Percentiles rank a stretch among this genome's conserved stretches.
Evolutionary conservation across 2,329 filamentous ascomycete genomes (phyloP).

Genomic region (Aspergillus pseudoviridinutans): DNA sequence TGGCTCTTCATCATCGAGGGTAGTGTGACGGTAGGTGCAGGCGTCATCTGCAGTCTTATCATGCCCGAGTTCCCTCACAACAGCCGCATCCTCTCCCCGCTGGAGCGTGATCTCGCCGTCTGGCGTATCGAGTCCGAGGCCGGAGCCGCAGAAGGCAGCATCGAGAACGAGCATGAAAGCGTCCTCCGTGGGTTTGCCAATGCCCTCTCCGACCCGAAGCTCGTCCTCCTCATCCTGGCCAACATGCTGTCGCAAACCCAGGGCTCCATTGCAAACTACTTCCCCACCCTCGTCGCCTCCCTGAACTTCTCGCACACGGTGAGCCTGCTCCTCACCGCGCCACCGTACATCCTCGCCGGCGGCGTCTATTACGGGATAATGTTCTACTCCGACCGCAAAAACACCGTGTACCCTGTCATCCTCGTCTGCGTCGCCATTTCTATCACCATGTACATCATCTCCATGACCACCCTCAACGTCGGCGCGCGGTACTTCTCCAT

Average conservation of each 20-base stretch:
- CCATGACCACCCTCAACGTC: slow-evolving; percentile 34
- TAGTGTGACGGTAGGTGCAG: slow-evolving; percentile 7
- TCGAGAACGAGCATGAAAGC: slow-evolving; percentile 13
- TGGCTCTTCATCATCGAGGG: no score
- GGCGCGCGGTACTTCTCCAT: slow-evolving; percentile 43
- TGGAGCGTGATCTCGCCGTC: slow-evolving; percentile 20
- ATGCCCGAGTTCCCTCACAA: slow-evolving; percentile 42
- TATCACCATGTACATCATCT: slow-evolving; percentile 37
- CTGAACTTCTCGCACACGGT: slow-evolving; percentile 29
- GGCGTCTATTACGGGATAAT: slow-evolving; percentile 28
- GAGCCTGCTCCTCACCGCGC: slow-evolving; percentile 45
- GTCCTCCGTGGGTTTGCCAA: no score
- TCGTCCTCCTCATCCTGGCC: slow-evolving; percentile 27
- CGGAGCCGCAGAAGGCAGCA: slow-evolving; percentile 35
- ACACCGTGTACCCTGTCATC: no score
- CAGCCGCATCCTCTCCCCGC: slow-evolving; percentile 26
- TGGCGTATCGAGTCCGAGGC: slow-evolving; percentile 32
- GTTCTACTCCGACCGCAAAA: no score
- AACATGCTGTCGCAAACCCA: slow-evolving; percentile 40
- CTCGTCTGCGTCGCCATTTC: slow-evolving; percentile 8
- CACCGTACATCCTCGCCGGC: slow-evolving; percentile 44
- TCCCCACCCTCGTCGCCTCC: slow-evolving; percentile 21
- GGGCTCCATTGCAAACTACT: slow-evolving; percentile 28
- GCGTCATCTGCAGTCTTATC: slow-evolving; percentile 30
- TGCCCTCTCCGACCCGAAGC: no score